Base-by-base conservation (phyloP, 78 protist species). In the Dictyostelium discoideum region DNA sequence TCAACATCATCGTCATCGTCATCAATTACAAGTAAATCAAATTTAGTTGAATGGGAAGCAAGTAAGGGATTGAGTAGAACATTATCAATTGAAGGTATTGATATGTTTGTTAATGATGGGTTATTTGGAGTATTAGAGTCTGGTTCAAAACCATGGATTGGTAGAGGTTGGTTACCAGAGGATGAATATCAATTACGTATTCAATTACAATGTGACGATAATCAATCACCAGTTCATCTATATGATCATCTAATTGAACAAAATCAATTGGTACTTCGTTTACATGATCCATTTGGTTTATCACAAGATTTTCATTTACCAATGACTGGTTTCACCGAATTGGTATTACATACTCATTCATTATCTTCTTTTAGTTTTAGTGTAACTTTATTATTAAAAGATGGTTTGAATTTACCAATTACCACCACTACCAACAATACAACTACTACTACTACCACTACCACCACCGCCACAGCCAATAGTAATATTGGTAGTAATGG, bases 61-160 rank as follows among this genome's bases (percentile, higher is more conserved):
- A 37, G 83, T 26, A 80, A 50, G 39, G 95, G 95, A 22, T 26
- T 32, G 24, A 63, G 81, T 8, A 10, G 95, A 16, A 26, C 83
- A 10, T 24, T 90, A 20, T 18, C n/a, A 9, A 65, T 82, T 16
- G 95, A 90, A 32, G 95, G 95, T 37, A 90, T 67, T 9, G 95
- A 90, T 67, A 90, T 90, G 95, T 90, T 90, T 82, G 84, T 90
- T 1, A 90, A 90, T n/a, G 95, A 90, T 90, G 95, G 95, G 22
- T 16, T 67, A 39, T 90, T 90, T 72, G 95, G 95, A 73, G 40
- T 90, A 1, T 29, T 90, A 8, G 95, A 65, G 22, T 72, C 84
- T 18, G 88, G 77, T n/a, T 40, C 29, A 22, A 82, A 80, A 48
- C 95, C 95, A 11, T 90, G 95, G 95, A 67, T 90, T 48, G 95